Percentiles rank a stretch among this genome's conserved stretches.
phyloP scores from a whole-genome alignment of 768 basidiomycete genomes.

The Suillus decipiens region DNA sequence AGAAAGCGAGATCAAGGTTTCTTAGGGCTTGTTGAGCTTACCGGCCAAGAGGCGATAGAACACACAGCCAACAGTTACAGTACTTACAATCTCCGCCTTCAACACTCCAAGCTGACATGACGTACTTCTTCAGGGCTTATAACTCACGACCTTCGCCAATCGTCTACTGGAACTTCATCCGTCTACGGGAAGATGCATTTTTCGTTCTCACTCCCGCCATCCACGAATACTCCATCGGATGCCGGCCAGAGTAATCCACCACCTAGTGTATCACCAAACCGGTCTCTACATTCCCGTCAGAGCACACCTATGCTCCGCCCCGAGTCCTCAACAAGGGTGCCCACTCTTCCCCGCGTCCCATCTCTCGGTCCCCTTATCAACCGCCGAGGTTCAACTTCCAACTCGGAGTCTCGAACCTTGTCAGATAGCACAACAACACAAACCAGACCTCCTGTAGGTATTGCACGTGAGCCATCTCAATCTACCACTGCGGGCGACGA shows the following conservation, averaged over 20 bases:
- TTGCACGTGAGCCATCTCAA: constrained; percentile 14
- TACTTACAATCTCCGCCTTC: constrained; percentile 24
- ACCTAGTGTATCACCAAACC: constrained; percentile 16
- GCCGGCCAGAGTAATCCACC: constrained; percentile 20
- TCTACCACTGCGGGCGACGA: constrained; percentile 45
- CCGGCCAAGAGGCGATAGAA: constrained; percentile 53
- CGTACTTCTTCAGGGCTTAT: constrained; percentile 54
- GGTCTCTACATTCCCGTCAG: constrained; percentile 18
- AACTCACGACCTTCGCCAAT: constrained; percentile 55
- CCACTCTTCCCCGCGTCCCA: constrained; percentile 23
- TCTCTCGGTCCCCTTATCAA: constrained; percentile 13
- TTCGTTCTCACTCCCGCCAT: constrained; percentile 48
- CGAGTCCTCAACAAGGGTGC: constrained; percentile 20
- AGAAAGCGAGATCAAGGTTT: constrained; percentile 85
- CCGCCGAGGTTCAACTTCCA: background rate
- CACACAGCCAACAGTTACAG: constrained; percentile 50
- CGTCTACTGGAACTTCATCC: constrained; percentile 32
- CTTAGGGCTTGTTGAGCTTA: constrained; percentile 57
- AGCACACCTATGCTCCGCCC: constrained; percentile 27
- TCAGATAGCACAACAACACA: constrained; percentile 10
- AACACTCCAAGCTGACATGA: background rate
- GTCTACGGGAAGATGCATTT: constrained; percentile 86
- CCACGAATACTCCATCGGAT: constrained; percentile 34
- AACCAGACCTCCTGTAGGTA: constrained; percentile 21
- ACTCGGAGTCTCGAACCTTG: constrained; percentile 9